Evolutionary conservation across 306 rosid genomes (phyloP).

Genomic region (Ormosia semicastrata): DNA sequence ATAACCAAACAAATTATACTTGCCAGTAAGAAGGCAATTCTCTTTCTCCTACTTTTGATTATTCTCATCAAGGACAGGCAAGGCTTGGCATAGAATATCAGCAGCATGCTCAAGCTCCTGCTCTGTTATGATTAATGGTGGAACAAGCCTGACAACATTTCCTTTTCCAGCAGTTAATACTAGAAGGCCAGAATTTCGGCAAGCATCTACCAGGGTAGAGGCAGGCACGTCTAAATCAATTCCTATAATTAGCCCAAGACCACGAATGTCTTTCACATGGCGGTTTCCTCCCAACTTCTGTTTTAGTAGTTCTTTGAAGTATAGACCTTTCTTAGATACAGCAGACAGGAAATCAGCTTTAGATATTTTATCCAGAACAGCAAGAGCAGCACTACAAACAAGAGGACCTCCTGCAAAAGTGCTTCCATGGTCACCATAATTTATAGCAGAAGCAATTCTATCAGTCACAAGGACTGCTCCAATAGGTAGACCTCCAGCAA

Average conservation of each 20-base stretch:
- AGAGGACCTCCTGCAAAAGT: slow-evolving; percentile 87
- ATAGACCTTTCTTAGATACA: slow-evolving; percentile 65
- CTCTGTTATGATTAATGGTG: slow-evolving; percentile 81
- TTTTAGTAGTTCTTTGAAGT: slow-evolving; percentile 65
- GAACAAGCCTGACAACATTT: slow-evolving; percentile 81
- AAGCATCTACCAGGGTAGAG: slow-evolving; percentile 65
- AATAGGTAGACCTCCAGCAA: slow-evolving; percentile 93
- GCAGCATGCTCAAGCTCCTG: slow-evolving; percentile 74
- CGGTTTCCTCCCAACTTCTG: slow-evolving; percentile 67
- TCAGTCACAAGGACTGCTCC: slow-evolving; percentile 84
- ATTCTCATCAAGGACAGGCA: slow-evolving; percentile 54
- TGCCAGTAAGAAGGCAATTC: background rate
- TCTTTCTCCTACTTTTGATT: slow-evolving; percentile 29
- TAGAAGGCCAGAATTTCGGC: slow-evolving; percentile 70
- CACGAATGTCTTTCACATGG: slow-evolving; percentile 76
- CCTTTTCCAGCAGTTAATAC: slow-evolving; percentile 89
- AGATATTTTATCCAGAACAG: slow-evolving; percentile 73
- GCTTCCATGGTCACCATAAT: slow-evolving; percentile 90
- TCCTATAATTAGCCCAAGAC: slow-evolving; percentile 76
- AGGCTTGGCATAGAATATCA: slow-evolving; percentile 47
- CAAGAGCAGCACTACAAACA: slow-evolving; percentile 69
- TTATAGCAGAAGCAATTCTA: slow-evolving; percentile 69
- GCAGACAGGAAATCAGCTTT: slow-evolving; percentile 56
- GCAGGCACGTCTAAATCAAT: slow-evolving; percentile 77
- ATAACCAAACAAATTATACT: background rate